Conservation (phyloP, 352 stramenopile genomes). For the Globisporangium nodosum region DNA sequence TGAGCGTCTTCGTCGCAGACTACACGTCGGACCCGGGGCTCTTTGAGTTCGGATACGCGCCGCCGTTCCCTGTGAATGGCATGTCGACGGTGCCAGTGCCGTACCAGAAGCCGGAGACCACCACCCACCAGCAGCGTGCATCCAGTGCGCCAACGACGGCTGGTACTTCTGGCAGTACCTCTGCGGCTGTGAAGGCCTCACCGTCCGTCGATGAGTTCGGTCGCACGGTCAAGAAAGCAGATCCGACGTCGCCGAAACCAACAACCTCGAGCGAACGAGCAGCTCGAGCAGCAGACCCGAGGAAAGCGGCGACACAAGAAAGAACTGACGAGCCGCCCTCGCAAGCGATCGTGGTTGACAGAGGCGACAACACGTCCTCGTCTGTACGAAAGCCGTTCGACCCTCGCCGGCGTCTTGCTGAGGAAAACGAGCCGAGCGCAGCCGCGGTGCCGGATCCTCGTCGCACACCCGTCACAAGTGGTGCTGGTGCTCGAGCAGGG, state of each 20-base stretch:
- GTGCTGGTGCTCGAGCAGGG: neutral
- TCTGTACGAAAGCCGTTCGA: slow-evolving; percentile 19
- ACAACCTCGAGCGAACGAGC: neutral
- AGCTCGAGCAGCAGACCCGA: slow-evolving; percentile 17
- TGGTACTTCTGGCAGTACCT: neutral
- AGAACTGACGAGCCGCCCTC: neutral
- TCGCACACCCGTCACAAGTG: neutral
- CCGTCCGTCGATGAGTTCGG: slow-evolving; percentile 56
- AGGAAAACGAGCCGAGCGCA: slow-evolving; percentile 5
- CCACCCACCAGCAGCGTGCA: slow-evolving; percentile 1
- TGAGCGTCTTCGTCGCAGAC: slow-evolving; percentile 40
- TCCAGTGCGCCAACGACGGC: neutral
- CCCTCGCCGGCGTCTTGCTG: slow-evolving; percentile 25
- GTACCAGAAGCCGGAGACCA: slow-evolving; percentile 35
- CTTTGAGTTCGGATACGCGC: slow-evolving; percentile 69
- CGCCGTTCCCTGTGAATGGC: slow-evolving; percentile 45
- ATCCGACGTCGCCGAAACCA: slow-evolving; percentile 1
- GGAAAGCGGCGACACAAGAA: slow-evolving; percentile 1
- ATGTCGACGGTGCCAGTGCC: slow-evolving; percentile 46
- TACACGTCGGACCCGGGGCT: slow-evolving; percentile 39
- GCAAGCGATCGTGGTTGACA: neutral
- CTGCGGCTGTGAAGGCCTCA: neutral
- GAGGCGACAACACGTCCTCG: neutral
- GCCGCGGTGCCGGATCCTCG: neutral
- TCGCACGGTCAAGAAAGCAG: slow-evolving; percentile 22